phyloP scores from a whole-genome alignment of 164 flowering plant species.

The Brasenia schreberi region DNA sequence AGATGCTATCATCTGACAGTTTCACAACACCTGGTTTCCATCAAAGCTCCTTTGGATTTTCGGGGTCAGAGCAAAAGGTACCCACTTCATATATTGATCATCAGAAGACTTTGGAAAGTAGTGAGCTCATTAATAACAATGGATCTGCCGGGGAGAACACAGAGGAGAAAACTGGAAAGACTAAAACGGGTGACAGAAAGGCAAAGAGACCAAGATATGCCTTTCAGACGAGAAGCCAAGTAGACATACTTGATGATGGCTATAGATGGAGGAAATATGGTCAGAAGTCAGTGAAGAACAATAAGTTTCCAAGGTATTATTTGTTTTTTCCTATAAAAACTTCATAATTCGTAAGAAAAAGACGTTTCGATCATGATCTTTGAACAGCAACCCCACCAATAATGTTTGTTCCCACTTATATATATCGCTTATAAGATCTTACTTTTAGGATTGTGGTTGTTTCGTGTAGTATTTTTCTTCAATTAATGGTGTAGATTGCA shows the following conservation, averaged over 20 bases:
- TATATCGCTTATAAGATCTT: too few species aligned
- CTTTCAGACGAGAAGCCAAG: slow-evolving; percentile 67
- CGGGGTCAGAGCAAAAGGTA: slow-evolving; percentile 9
- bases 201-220: slow-evolving; percentile 42
- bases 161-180: slow-evolving; percentile 8
- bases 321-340: too few species aligned
- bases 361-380: too few species aligned
- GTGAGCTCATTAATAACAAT: slow-evolving; percentile 1
- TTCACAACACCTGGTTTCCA: slow-evolving; percentile 3
- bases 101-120: background rate
- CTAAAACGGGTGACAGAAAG: slow-evolving; percentile 38
- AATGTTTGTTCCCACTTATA: background rate
- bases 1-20: background rate
- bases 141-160: slow-evolving; percentile 5
- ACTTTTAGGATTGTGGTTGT: too few species aligned
- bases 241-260: slow-evolving; percentile 88
- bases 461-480: too few species aligned
- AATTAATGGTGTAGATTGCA: too few species aligned
- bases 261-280: slow-evolving; percentile 93
- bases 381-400: too few species aligned
- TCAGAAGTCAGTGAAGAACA: slow-evolving; percentile 83
- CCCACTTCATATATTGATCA: background rate
- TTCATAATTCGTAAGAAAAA: too few species aligned
- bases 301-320: slow-evolving; percentile 59
- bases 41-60: slow-evolving; percentile 9